phyloP scores from a whole-genome alignment of 345 rosid genomes.

The Triadica sebifera region DNA sequence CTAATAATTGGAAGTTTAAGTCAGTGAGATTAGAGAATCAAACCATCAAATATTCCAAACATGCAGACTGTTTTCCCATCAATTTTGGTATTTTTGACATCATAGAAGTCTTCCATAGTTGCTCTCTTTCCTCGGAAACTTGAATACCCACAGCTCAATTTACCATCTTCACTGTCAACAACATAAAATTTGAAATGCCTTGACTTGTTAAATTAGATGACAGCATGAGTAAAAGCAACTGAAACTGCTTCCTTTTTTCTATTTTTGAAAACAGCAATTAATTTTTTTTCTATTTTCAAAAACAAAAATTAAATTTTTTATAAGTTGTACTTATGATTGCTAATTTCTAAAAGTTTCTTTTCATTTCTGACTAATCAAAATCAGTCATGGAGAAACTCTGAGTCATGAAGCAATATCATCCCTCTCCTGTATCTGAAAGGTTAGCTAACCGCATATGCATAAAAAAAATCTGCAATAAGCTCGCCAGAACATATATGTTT shows the following conservation, averaged over 20 bases:
- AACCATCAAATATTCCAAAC: conserved; percentile 99
- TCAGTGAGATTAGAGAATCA: conserved; percentile 31
- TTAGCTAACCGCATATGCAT: not conserved
- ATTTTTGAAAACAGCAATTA: not conserved
- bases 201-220: not conserved
- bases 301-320: not conserved
- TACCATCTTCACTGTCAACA: conserved; percentile 78
- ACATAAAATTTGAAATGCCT: conserved; percentile 6
- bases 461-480: no score
- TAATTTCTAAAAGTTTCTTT: not conserved
- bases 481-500: not conserved
- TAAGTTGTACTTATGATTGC: not conserved
- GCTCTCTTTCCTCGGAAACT: conserved; percentile 96
- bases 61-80: conserved; percentile 74
- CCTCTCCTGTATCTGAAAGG: not conserved
- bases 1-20: conserved; percentile 4
- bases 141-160: conserved; percentile 90
- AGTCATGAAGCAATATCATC: not conserved
- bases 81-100: conserved; percentile 64
- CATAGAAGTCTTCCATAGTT: conserved; percentile 93
- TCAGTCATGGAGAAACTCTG: not conserved
- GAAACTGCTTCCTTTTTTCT: not conserved
- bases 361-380: not conserved
- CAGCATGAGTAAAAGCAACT: not conserved
- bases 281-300: not conserved